Conservation (phyloP, 108 stramenopile genomes). For the Skeletonema menzelii region DNA sequence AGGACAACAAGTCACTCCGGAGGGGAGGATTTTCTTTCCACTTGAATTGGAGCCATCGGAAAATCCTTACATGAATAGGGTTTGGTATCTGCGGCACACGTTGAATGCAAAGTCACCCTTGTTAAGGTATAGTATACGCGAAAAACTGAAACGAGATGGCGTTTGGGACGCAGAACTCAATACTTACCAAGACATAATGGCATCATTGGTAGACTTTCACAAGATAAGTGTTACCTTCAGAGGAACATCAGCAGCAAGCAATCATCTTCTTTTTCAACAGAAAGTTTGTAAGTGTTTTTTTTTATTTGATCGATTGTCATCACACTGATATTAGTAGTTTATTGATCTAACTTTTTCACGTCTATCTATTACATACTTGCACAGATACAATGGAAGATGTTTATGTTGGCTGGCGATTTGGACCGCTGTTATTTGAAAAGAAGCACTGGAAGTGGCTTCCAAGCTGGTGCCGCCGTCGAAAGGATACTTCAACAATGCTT, state of each 20-base stretch:
- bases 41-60: conserved; percentile 18
- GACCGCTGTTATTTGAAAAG: conserved; percentile 20
- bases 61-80: conserved; percentile 17
- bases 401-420: conserved; percentile 31
- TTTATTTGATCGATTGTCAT: no score
- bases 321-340: no score
- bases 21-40: conserved; percentile 20
- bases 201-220: conserved; percentile 22
- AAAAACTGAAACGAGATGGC: conserved; percentile 9
- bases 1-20: conserved; percentile 7
- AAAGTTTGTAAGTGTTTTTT: conserved; percentile 19
- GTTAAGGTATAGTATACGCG: conserved; percentile 1
- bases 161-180: conserved; percentile 21
- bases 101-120: conserved; percentile 17
- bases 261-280: conserved; percentile 12
- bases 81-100: conserved; percentile 20
- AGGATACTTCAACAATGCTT: not conserved
- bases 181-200: conserved; percentile 16
- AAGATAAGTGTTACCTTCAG: conserved; percentile 20
- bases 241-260: conserved; percentile 21
- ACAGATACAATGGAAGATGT: conserved; percentile 21
- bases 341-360: not conserved
- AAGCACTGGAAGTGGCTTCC: conserved; percentile 1
- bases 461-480: not conserved
- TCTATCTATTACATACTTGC: not conserved